Conservation (phyloP, 139 green algal species). For the Asterochloris sp. region DNA sequence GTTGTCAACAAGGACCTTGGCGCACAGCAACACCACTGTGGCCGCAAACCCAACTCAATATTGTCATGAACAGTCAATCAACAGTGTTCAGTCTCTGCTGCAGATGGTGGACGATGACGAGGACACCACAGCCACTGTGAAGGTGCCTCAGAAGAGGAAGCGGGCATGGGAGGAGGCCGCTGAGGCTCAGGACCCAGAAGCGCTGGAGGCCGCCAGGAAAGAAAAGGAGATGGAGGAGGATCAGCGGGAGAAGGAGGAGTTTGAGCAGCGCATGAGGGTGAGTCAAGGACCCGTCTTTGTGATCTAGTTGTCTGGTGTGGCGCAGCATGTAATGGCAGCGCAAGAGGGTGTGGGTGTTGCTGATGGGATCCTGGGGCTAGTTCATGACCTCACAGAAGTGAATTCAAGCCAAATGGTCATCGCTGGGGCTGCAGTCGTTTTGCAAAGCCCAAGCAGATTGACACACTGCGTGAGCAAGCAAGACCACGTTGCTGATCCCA, state of each 20-base stretch:
- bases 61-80: neutral
- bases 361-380: too few species aligned
- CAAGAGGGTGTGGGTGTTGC: too few species aligned
- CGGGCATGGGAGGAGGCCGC: conserved; percentile 69
- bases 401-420: too few species aligned
- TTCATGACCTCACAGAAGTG: too few species aligned
- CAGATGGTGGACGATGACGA: conserved; percentile 17
- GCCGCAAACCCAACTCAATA: neutral
- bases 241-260: conserved; percentile 15
- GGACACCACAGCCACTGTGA: conserved; percentile 19
- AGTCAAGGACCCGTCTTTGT: neutral
- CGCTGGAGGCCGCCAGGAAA: conserved; percentile 26
- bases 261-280: conserved; percentile 2
- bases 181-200: conserved; percentile 32
- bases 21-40: too few species aligned
- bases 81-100: neutral
- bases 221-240: conserved; percentile 35
- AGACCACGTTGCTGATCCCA: too few species aligned
- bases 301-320: neutral
- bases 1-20: too few species aligned
- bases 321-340: too few species aligned
- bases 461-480: too few species aligned
- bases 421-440: too few species aligned
- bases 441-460: too few species aligned
- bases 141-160: conserved; percentile 31